Evolutionary conservation across 176 grass and related monocot genomes (phyloP).

Genomic region (Bonia amplexicaulis): DNA sequence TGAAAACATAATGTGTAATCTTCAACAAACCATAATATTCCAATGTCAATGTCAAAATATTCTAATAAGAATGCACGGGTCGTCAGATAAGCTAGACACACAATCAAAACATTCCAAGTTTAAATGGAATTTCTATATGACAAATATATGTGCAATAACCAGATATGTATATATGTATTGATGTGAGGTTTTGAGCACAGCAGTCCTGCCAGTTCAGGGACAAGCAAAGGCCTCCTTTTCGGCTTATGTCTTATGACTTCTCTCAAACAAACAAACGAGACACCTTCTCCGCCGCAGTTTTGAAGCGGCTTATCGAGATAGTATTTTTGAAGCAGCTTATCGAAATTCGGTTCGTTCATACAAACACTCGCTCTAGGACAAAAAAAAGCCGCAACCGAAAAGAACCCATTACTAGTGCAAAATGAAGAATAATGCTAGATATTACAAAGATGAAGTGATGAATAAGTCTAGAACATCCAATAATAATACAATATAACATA

Average conservation of each 20-base stretch:
- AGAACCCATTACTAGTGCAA: neutral
- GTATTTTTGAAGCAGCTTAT: too few relatives aligned
- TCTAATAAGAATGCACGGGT: neutral
- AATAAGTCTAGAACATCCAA: neutral
- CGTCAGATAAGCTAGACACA: neutral
- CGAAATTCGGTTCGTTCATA: too few relatives aligned
- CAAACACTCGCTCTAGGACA: too few relatives aligned
- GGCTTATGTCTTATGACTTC: too few relatives aligned
- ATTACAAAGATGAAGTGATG: neutral
- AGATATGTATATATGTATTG: neutral
- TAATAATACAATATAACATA: neutral
- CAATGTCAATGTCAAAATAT: constrained; percentile 9
- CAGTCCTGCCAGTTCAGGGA: neutral
- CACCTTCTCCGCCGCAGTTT: too few relatives aligned
- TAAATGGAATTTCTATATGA: neutral
- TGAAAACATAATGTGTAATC: constrained; percentile 37
- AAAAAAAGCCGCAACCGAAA: too few relatives aligned
- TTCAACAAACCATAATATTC: neutral
- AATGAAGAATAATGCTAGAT: neutral
- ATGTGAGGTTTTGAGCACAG: neutral
- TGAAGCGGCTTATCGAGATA: too few relatives aligned
- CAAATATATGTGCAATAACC: neutral
- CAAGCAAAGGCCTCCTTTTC: neutral
- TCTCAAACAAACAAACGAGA: too few relatives aligned
- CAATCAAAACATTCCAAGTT: neutral